Percentiles rank a stretch among this genome's conserved stretches.
Evolutionary conservation across 139 green algal genomes (phyloP).

Genomic region (Chlorella sorokiniana): DNA sequence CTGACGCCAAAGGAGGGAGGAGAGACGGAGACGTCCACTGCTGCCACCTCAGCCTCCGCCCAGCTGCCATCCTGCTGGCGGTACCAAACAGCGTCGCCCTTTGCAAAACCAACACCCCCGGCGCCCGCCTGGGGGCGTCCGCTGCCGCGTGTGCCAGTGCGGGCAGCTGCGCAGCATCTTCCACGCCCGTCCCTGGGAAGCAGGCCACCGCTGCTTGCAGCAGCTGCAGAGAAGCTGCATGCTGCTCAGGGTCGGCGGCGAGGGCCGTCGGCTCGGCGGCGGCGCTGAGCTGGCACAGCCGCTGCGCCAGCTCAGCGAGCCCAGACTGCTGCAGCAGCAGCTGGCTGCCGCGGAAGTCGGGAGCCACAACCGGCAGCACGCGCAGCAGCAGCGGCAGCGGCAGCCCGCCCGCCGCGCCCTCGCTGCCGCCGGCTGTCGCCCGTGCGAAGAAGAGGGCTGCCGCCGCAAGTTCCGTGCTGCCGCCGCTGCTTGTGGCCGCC

Average conservation of each 20-base stretch:
- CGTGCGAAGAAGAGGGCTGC: neutral
- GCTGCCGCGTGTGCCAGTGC: neutral
- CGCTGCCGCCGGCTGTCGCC: neutral
- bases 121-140: neutral
- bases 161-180: conserved; percentile 1
- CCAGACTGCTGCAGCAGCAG: conserved; percentile 15
- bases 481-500: neutral
- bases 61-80: conserved; percentile 22
- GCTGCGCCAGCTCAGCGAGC: conserved; percentile 17
- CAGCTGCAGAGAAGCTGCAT: neutral
- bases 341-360: conserved; percentile 7
- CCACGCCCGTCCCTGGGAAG: conserved; percentile 10
- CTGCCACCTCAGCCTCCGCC: conserved; percentile 17
- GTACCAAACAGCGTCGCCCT: conserved; percentile 40
- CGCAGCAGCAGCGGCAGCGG: neutral
- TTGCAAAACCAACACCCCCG: neutral
- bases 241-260: neutral
- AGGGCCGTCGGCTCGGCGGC: conserved; percentile 2
- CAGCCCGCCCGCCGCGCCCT: neutral
- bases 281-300: conserved; percentile 9
- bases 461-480: neutral
- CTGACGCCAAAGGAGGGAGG: conserved; percentile 33
- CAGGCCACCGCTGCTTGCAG: conserved; percentile 25
- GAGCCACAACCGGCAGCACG: conserved; percentile 11
- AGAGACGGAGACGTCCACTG: conserved; percentile 7